Conservation (phyloP, 1,284 basidiomycete genomes). For the Schizophyllum commune region DNA sequence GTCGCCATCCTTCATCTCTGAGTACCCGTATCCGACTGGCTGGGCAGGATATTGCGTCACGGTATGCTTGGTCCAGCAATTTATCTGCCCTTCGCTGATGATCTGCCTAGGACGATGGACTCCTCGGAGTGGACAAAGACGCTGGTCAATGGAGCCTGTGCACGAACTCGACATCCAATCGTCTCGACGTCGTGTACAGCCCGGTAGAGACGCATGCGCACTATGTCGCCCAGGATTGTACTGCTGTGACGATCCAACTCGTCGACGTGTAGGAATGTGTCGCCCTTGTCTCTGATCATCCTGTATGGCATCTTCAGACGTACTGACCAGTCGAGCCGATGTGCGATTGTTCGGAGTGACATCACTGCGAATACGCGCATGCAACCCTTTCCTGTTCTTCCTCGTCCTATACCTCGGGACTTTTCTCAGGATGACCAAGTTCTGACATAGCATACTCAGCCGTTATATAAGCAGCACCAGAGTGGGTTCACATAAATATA, state of each 20-base stretch:
- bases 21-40: neutral
- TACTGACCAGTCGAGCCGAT: too few species aligned
- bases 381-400: too few species aligned
- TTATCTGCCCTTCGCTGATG: neutral
- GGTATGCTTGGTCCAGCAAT: neutral
- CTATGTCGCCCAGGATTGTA: slow-evolving; percentile 13
- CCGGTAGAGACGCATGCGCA: slow-evolving; percentile 16
- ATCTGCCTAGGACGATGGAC: neutral
- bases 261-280: neutral
- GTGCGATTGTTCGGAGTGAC: too few species aligned
- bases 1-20: neutral
- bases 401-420: too few species aligned
- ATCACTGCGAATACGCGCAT: too few species aligned
- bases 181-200: slow-evolving; percentile 16
- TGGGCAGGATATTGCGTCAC: neutral
- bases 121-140: slow-evolving; percentile 9
- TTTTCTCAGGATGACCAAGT: too few species aligned
- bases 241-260: slow-evolving; percentile 4
- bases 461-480: too few species aligned
- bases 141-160: slow-evolving; percentile 19
- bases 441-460: too few species aligned
- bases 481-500: too few species aligned
- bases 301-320: too few species aligned
- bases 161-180: slow-evolving; percentile 15
- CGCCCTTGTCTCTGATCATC: too few species aligned